phyloP scores from a whole-genome alignment of 768 basidiomycete genomes.

The Mycena crocata region DNA sequence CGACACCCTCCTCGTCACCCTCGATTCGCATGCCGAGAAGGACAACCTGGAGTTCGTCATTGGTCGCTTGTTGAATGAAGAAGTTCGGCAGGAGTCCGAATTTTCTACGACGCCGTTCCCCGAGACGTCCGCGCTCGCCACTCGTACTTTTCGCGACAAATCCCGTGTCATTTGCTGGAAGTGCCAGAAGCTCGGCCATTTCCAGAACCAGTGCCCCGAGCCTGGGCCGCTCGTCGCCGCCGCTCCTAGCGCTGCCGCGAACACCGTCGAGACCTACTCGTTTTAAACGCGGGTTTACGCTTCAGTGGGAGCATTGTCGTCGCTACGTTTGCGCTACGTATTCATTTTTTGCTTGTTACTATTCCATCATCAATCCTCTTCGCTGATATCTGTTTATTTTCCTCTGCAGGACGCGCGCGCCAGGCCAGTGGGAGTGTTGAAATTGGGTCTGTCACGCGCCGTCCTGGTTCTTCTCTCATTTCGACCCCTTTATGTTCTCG shows the following conservation, averaged over 20 bases:
- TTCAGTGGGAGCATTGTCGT: conserved; percentile 20
- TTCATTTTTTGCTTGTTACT: too few relatives aligned
- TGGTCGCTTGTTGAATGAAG: conserved; percentile 14
- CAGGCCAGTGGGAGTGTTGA: too few relatives aligned
- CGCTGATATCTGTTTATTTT: too few relatives aligned
- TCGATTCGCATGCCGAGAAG: conserved; percentile 17
- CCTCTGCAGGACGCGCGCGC: too few relatives aligned
- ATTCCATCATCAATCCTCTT: too few relatives aligned
- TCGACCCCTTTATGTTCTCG: too few relatives aligned
- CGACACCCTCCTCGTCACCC: conserved; percentile 14
- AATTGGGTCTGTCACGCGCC: too few relatives aligned
- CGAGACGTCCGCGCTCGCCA: not conserved
- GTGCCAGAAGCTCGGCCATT: conserved; percentile 21
- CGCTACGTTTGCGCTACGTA: too few relatives aligned
- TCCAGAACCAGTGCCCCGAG: conserved; percentile 25
- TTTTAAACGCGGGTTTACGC: not conserved
- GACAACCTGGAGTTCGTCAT: conserved; percentile 16
- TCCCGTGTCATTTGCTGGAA: conserved; percentile 22
- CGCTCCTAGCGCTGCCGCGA: not conserved
- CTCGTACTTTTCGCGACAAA: not conserved
- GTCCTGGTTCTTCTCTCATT: too few relatives aligned
- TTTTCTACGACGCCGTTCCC: not conserved
- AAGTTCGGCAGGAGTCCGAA: conserved; percentile 10
- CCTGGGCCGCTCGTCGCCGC: conserved; percentile 18
- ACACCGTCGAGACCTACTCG: not conserved